Base-by-base conservation (phyloP, 2,329 filamentous ascomycete genomes). In the Cordyceps pruinosa region DNA sequence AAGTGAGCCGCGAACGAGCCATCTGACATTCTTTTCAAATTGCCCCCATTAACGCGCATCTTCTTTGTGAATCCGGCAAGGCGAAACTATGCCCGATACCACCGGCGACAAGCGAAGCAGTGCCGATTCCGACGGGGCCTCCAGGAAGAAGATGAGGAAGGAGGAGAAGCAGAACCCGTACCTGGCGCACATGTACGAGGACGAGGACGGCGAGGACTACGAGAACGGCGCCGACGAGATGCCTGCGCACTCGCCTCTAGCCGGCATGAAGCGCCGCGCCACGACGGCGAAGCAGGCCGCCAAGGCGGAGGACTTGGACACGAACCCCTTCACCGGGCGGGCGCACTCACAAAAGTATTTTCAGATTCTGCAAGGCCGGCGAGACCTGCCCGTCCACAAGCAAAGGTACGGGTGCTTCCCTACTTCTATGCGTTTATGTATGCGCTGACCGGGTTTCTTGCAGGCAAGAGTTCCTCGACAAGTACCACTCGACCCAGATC, bases 401-500 rank as follows among this genome's bases (percentile, higher is more conserved):
- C 94, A 99, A 73, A 86, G 91, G 80, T 89, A 73, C 65, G 81
- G 9, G 0, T 12, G 13, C 19, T n/a, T 45, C 17, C 21, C 4
- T 9, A 2, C 10, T 15, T 13, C 13, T 26, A 15, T 25, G 5
- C 9, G 37, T 23, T 55, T 0, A 4, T 21, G n/a, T 35, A 4
- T 10, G 28, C 39, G 7, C 59, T 54, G 39, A 56, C 30, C 45
- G 32, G 12, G 23, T 39, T 35, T 23, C 7, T 10, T 19, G 32
- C 57, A 89, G 89, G 72, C 85, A 94, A 73, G 94, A 99, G 70
- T 99, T 99, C 70, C 81, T 99, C 59, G 78, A 92, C 68, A 84
- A 96, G 68, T 99, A 95, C 75, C 95, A 99, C 67, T 85, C 88
- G 66, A 90, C 87, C 25, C 94, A 99, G 75, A 97, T 99, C 64